Evolutionary conservation across 768 basidiomycete genomes (phyloP).

Genomic region (Tricholoma saponaceum): DNA sequence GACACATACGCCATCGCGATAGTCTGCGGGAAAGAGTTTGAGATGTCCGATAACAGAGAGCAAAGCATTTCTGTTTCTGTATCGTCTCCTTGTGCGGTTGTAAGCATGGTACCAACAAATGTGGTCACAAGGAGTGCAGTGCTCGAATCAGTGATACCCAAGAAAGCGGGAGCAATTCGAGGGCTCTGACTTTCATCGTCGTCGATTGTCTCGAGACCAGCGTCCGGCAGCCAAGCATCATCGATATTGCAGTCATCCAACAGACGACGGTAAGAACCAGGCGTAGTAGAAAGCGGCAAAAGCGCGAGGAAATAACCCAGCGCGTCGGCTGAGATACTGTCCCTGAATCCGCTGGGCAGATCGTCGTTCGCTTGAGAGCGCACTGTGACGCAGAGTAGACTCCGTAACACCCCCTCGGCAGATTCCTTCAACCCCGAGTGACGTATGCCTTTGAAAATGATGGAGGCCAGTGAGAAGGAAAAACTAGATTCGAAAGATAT

Average conservation of each 20-base stretch:
- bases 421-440: conserved; percentile 58
- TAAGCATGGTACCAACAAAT: conserved; percentile 71
- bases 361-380: conserved; percentile 31
- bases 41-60: conserved; percentile 68
- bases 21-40: conserved; percentile 63
- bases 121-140: conserved; percentile 72
- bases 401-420: conserved; percentile 58
- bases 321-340: conserved; percentile 52
- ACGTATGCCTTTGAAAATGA: conserved; percentile 85
- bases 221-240: conserved; percentile 38
- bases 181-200: conserved; percentile 44
- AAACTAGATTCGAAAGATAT: conserved; percentile 77
- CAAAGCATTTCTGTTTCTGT: conserved; percentile 80
- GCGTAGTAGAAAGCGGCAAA: conserved; percentile 61
- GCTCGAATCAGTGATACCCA: conserved; percentile 59
- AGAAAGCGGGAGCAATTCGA: conserved; percentile 47
- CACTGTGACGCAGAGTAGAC: conserved; percentile 58
- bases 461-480: conserved; percentile 76
- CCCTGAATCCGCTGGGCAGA: conserved; percentile 33
- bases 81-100: conserved; percentile 74
- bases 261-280: conserved; percentile 52
- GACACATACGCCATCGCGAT: conserved; percentile 65
- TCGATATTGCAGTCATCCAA: conserved; percentile 61
- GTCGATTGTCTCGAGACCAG: conserved; percentile 31
- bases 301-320: conserved; percentile 80